Conservation (phyloP, 2,329 filamentous ascomycete genomes). For the Claviceps digitariae region DNA sequence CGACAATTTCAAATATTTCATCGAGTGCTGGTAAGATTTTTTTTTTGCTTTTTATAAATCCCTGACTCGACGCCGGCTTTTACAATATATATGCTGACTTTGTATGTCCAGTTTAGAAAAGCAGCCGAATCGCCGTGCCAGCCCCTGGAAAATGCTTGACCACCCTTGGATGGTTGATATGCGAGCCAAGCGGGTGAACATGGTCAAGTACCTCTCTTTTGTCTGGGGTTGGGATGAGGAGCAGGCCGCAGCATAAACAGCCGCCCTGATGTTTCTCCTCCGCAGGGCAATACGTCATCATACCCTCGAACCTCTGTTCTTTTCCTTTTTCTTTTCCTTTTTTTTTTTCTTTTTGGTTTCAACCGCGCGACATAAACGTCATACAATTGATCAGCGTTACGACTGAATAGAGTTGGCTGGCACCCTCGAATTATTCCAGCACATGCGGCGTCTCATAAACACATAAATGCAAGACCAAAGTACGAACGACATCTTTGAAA, state of each 20-base stretch:
- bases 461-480: background rate
- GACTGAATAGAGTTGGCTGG: background rate
- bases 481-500: background rate
- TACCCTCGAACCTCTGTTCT: background rate
- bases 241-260: background rate
- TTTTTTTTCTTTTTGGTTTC: background rate
- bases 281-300: background rate
- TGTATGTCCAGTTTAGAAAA: constrained; percentile 67
- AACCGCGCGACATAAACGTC: background rate
- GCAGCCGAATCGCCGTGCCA: constrained; percentile 72
- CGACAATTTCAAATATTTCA: constrained; percentile 97
- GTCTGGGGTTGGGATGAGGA: constrained; percentile 94
- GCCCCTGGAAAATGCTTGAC: constrained; percentile 96
- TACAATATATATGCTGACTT: constrained; percentile 12
- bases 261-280: background rate
- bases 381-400: background rate
- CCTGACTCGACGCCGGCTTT: background rate
- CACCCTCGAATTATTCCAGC: background rate
- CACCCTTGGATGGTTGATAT: constrained; percentile 99
- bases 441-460: background rate
- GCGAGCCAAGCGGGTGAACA: constrained; percentile 91
- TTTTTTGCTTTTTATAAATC: background rate
- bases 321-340: background rate
- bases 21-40: constrained; percentile 91
- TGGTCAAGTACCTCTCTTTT: constrained; percentile 83